These are phyloP conservation scores for Tubosaeta brunneosetosa DNA, from an alignment of 768 basidiomycete genomes.

Conservation along the genomic window DNA sequence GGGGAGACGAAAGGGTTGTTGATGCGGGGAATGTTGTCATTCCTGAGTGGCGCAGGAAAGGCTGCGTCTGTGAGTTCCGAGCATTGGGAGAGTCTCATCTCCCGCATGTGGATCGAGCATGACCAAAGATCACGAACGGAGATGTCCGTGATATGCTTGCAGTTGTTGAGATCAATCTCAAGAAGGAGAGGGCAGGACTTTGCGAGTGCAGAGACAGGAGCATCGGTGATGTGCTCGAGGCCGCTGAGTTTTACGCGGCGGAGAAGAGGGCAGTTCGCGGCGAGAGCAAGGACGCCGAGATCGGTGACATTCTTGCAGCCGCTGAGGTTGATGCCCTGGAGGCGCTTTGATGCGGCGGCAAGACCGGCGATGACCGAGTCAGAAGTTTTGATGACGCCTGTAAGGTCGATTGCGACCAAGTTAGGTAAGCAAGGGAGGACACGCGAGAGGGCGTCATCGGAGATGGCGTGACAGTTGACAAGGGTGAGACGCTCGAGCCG, in stretches of 20 bases:
- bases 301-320: constrained; percentile 82
- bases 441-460: constrained; percentile 55
- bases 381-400: constrained; percentile 61
- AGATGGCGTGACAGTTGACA: constrained; percentile 68
- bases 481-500: constrained; percentile 87
- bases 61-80: constrained; percentile 73
- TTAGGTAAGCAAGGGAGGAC: constrained; percentile 70
- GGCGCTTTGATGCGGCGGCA: constrained; percentile 59
- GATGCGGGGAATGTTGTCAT: constrained; percentile 30
- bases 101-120: constrained; percentile 77
- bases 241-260: constrained; percentile 88
- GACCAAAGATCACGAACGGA: constrained; percentile 83
- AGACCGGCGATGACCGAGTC: constrained; percentile 71
- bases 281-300: constrained; percentile 69
- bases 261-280: constrained; percentile 67
- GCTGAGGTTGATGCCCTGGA: constrained; percentile 90
- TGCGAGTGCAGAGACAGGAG: constrained; percentile 70
- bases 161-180: constrained; percentile 90
- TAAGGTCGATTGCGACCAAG: constrained; percentile 83
- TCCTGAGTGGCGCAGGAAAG: constrained; percentile 69
- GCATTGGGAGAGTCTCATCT: constrained; percentile 83
- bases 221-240: constrained; percentile 70
- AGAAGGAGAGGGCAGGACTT: constrained; percentile 79
- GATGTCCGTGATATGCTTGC: constrained; percentile 69
- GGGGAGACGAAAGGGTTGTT: constrained; percentile 42